Evolutionary conservation across 768 basidiomycete genomes (phyloP).

Genomic region (Pisolithus marmoratus): DNA sequence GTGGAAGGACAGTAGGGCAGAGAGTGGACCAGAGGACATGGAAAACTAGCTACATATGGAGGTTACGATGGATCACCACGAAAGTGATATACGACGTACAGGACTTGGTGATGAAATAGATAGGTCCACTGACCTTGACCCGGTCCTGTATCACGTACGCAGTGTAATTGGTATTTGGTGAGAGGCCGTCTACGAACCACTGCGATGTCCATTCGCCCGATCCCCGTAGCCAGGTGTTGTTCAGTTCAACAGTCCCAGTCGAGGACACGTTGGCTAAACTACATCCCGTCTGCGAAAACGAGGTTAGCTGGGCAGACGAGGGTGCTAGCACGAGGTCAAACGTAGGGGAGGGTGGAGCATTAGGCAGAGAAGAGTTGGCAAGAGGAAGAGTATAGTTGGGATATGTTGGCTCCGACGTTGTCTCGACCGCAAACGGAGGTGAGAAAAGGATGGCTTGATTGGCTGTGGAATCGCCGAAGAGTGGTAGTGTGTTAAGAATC

Average conservation of each 20-base stretch:
- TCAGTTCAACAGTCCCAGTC: slow-evolving; percentile 35
- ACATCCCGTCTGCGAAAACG: slow-evolving; percentile 54
- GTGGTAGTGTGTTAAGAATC: slow-evolving; percentile 37
- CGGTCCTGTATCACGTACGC: slow-evolving; percentile 56
- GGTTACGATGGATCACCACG: not conserved
- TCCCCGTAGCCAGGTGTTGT: slow-evolving; percentile 54
- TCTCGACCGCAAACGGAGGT: slow-evolving; percentile 38
- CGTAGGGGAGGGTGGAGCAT: slow-evolving; percentile 40
- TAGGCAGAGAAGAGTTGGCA: slow-evolving; percentile 44
- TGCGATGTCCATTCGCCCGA: slow-evolving; percentile 59
- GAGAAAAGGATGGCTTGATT: slow-evolving; percentile 74
- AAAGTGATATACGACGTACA: slow-evolving; percentile 32
- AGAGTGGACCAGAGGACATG: slow-evolving; percentile 63
- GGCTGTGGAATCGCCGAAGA: slow-evolving; percentile 69
- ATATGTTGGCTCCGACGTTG: slow-evolving; percentile 39
- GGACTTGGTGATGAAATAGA: slow-evolving; percentile 73
- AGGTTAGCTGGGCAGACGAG: slow-evolving; percentile 37
- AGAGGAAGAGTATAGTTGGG: slow-evolving; percentile 74
- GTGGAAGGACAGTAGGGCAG: slow-evolving; percentile 72
- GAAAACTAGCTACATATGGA: slow-evolving; percentile 43
- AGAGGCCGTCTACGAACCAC: slow-evolving; percentile 57
- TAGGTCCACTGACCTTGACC: slow-evolving; percentile 57
- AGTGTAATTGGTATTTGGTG: slow-evolving; percentile 72
- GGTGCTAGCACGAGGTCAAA: slow-evolving; percentile 52
- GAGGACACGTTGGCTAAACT: slow-evolving; percentile 40